Base-by-base conservation (phyloP, 495 filamentous ascomycete species). In the Podospora anserina region DNA sequence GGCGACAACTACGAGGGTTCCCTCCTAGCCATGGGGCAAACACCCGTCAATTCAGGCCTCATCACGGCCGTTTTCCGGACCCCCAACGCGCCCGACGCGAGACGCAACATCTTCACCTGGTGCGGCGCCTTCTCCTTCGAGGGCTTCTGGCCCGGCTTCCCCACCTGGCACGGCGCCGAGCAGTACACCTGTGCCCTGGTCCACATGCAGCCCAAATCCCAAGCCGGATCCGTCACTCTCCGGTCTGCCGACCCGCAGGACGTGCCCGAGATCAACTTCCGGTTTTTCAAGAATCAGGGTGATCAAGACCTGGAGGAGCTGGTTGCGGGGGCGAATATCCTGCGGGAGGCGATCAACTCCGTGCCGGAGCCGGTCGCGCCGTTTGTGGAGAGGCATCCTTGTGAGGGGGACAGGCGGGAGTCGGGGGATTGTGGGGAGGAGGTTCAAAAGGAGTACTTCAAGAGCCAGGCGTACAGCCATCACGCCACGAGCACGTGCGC, bases 1-100 rank as follows among this genome's bases (percentile, higher is more conserved):
- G 83, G 83, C 66, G 87, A 89, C 67, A 87, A 89, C 72, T 83
- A 82, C 71, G 81, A 82, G 67, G 77, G 78, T 32, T 77, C 78
- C 1, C 56, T 82, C 23, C 74, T 82, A 0, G 74, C 71, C 0
- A 34, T 80, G 5, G 77, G 74, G 55, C 70, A 75, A 26, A 67
- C 66, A 18, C 76, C 79, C 3, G 68, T 79, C 34, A 71, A 78
- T 26, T 16, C 63, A 2, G 80, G 78, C 1, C 70, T 77, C 0
- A 78, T 80, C 34, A 76, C 79, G 2, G 62, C 80, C 20, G 62
- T 79, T 18, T 75, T 83, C 54, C 78, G 83, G 69, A 83, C 81
- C 3, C 77, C 80, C 0, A 76, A 73, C 34, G 82, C 81, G 6
- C 78, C 79, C n/a, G 74, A 69, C 28, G 73, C 70, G 64, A 79